These are phyloP conservation scores for Rhododendron ferrugineum DNA, from an alignment of 148 eudicot species.

Conservation along the genomic window DNA sequence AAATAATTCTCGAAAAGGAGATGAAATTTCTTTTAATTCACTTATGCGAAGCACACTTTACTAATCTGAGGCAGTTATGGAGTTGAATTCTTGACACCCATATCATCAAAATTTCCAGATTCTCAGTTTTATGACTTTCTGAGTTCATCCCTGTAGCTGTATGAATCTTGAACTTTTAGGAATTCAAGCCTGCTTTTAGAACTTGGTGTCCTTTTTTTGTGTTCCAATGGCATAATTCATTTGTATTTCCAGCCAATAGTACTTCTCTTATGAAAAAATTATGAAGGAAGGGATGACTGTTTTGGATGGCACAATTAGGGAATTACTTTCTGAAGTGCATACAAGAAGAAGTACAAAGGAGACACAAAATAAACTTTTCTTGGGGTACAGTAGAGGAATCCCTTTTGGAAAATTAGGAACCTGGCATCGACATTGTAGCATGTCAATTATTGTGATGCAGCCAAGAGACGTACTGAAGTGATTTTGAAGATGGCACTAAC, in stretches of 20 bases:
- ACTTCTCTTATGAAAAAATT: not conserved
- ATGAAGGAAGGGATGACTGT: not conserved
- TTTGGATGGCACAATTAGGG: not conserved
- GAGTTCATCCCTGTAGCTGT: not conserved
- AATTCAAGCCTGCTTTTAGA: not conserved
- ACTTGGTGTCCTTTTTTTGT: not conserved
- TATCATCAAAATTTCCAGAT: not conserved
- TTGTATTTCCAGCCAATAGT: not conserved
- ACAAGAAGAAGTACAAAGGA: not conserved
- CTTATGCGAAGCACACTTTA: not conserved
- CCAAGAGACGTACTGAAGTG: not conserved
- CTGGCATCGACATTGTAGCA: too few species aligned
- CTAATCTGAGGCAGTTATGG: not conserved
- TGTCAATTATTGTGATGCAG: not conserved
- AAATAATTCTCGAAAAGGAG: not conserved
- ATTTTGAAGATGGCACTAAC: not conserved
- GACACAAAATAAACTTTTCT: not conserved
- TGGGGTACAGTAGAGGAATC: not conserved
- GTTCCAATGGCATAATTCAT: not conserved
- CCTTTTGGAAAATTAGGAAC: not conserved
- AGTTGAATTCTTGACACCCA: not conserved
- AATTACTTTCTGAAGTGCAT: not conserved
- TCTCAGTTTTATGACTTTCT: not conserved
- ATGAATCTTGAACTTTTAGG: not conserved
- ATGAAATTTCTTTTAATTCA: not conserved